Conservation (phyloP, 1,284 basidiomycete genomes). For the Boletus hoseneyae region DNA sequence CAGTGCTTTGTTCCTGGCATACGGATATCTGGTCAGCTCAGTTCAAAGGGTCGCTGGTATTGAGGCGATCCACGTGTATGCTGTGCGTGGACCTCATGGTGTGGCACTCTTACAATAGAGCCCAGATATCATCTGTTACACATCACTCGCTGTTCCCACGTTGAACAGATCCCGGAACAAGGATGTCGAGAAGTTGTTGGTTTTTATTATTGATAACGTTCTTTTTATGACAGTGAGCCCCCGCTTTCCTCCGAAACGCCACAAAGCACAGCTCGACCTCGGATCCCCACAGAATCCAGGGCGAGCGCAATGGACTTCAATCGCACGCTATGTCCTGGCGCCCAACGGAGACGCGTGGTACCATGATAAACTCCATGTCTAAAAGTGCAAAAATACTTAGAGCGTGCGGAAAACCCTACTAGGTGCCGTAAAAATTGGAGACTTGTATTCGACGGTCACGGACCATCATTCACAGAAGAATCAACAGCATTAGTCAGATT, state of each 20-base stretch:
- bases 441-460: conserved; percentile 1
- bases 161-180: conserved; percentile 14
- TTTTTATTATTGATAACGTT: conserved; percentile 21
- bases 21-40: too few relatives aligned
- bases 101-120: conserved; percentile 5
- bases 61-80: conserved; percentile 9
- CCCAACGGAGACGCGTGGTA: background rate
- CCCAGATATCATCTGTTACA: conserved; percentile 7
- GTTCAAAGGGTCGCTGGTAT: background rate
- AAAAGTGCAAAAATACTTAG: background rate
- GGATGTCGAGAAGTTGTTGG: conserved; percentile 21
- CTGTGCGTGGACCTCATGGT: conserved; percentile 17
- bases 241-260: conserved; percentile 18
- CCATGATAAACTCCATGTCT: too few relatives aligned
- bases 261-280: conserved; percentile 23
- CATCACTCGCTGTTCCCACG: conserved; percentile 15
- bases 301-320: background rate
- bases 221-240: conserved; percentile 3
- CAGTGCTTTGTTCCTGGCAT: background rate
- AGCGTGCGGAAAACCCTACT: background rate
- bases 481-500: conserved; percentile 10
- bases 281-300: conserved; percentile 1
- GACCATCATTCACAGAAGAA: conserved; percentile 12
- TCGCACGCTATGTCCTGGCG: background rate
- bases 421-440: conserved; percentile 23